Evolutionary conservation across 352 stramenopile genomes (phyloP).

Genomic region (Phytophthora pinifolia): DNA sequence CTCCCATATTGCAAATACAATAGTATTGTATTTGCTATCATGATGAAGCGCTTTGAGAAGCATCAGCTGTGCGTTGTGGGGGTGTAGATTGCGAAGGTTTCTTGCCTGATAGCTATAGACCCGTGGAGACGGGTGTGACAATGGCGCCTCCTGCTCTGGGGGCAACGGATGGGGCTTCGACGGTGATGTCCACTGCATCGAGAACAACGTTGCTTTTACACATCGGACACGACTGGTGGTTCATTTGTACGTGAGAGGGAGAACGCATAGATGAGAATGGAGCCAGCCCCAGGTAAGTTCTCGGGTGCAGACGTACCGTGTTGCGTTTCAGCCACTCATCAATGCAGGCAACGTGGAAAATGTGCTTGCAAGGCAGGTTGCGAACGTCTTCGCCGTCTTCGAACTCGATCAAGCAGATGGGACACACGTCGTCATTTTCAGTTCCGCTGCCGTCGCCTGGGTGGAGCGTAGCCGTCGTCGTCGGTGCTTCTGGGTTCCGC

Average conservation of each 20-base stretch:
- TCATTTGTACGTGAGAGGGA: not conserved
- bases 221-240: slow-evolving; percentile 71
- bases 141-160: slow-evolving; percentile 36
- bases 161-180: slow-evolving; percentile 18
- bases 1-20: too few relatives aligned
- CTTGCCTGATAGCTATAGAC: slow-evolving; percentile 8
- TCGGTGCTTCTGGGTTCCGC: slow-evolving; percentile 22
- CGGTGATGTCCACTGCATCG: slow-evolving; percentile 43
- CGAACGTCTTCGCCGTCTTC: slow-evolving; percentile 74
- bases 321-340: slow-evolving; percentile 87
- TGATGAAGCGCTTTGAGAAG: not conserved
- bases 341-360: slow-evolving; percentile 90
- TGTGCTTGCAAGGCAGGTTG: slow-evolving; percentile 82
- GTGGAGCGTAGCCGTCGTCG: not conserved
- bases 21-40: too few relatives aligned
- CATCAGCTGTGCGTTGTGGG: not conserved
- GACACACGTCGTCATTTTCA: slow-evolving; percentile 62
- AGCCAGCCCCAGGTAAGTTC: not conserved
- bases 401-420: slow-evolving; percentile 80
- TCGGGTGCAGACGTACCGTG: slow-evolving; percentile 56
- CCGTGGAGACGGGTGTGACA: slow-evolving; percentile 37
- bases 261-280: not conserved
- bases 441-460: slow-evolving; percentile 1
- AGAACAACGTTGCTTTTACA: slow-evolving; percentile 81
- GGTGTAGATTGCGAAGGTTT: not conserved